These are phyloP conservation scores for Ettlia oleoabundans DNA, from an alignment of 139 green algal genomes.

Conservation along the genomic window DNA sequence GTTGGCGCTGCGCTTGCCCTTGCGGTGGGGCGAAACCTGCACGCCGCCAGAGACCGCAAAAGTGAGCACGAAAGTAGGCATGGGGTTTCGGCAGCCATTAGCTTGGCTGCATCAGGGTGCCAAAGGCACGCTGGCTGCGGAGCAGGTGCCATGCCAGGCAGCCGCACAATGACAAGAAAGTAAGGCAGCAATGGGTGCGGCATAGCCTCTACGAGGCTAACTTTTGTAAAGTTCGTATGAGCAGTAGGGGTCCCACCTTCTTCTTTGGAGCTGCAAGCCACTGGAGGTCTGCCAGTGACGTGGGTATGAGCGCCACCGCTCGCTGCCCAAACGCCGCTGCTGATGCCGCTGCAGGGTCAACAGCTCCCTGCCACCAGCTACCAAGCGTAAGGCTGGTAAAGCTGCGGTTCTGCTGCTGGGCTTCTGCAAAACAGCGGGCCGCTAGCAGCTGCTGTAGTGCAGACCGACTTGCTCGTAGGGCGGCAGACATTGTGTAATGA, in stretches of 20 bases:
- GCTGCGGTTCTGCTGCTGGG: conserved; percentile 3
- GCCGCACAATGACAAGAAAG: no score
- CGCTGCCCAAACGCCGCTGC: background rate
- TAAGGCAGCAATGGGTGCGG: background rate
- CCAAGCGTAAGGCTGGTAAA: conserved; percentile 17
- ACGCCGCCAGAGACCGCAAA: no score
- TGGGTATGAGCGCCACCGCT: background rate
- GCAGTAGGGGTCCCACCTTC: conserved; percentile 28
- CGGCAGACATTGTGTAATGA: background rate
- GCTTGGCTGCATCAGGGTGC: no score
- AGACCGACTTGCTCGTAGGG: background rate
- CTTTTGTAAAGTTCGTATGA: no score
- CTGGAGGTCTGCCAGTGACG: conserved; percentile 12
- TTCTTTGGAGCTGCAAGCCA: conserved; percentile 45
- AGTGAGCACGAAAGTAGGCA: no score
- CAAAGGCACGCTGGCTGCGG: background rate
- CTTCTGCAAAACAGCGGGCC: background rate
- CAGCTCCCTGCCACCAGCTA: conserved; percentile 19
- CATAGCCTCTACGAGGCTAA: no score
- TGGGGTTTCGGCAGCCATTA: no score
- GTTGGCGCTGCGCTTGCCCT: conserved; percentile 48
- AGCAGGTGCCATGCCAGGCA: no score
- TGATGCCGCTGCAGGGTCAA: background rate
- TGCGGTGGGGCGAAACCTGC: conserved; percentile 47
- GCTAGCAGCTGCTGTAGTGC: background rate